A percentile compares a stretch with the other conserved stretches of the same genome.
phyloP scores from a whole-genome alignment of 352 stramenopile genomes.

The Labyrinthula sp. region DNA sequence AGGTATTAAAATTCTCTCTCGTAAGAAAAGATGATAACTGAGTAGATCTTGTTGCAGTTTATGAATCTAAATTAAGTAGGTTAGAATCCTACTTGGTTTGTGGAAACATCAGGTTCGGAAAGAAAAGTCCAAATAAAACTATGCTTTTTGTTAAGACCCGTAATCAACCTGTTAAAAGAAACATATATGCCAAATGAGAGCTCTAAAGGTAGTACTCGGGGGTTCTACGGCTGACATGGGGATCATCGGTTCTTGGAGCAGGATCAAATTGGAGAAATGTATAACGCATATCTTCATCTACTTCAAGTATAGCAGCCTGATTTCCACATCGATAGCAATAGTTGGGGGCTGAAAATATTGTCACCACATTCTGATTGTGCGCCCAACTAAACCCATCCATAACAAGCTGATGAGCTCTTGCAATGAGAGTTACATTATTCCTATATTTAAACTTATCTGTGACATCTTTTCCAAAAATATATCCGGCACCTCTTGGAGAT shows the following conservation, averaged over 20 bases:
- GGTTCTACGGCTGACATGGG: constrained; percentile 67
- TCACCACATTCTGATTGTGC: constrained; percentile 85
- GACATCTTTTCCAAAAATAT: constrained; percentile 92
- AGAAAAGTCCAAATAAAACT: no score
- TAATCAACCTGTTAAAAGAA: no score
- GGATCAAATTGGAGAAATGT: constrained; percentile 72
- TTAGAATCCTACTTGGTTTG: no score
- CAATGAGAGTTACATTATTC: constrained; percentile 92
- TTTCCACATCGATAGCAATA: constrained; percentile 98
- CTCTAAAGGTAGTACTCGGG: constrained; percentile 80
- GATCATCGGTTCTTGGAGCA: constrained; percentile 66
- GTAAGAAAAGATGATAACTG: no score
- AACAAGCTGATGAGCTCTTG: constrained; percentile 87
- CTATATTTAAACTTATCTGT: constrained; percentile 95
- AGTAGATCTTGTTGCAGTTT: no score
- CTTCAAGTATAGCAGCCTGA: constrained; percentile 89
- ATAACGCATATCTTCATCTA: constrained; percentile 80
- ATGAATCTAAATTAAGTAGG: no score
- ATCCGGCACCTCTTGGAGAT: constrained; percentile 81
- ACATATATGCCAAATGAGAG: no score
- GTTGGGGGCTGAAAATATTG: constrained; percentile 92
- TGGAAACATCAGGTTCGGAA: no score
- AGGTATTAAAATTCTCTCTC: no score
- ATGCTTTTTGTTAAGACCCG: no score
- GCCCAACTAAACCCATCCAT: constrained; percentile 51